phyloP scores from a whole-genome alignment of 768 basidiomycete species.

The Lentinula lateritia region DNA sequence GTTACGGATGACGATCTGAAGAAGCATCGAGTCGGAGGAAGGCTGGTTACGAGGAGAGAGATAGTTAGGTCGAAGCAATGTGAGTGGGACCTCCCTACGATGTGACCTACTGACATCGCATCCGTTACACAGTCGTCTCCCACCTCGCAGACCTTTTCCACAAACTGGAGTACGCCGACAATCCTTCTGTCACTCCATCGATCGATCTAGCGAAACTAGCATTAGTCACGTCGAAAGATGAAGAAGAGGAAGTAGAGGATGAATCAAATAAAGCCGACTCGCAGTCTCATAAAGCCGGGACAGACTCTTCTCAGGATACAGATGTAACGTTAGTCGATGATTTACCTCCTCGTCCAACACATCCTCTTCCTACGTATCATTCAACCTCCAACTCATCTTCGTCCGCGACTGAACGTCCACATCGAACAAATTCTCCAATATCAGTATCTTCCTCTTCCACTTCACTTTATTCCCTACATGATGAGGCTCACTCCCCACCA shows the following conservation, averaged over 20 bases:
- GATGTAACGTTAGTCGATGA: constrained; percentile 88
- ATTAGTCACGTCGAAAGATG: constrained; percentile 84
- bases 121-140: constrained; percentile 54
- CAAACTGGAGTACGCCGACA: constrained; percentile 62
- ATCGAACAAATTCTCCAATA: background rate
- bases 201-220: constrained; percentile 88
- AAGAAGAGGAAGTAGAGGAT: constrained; percentile 62
- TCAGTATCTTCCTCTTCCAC: background rate
- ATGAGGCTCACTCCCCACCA: constrained; percentile 13
- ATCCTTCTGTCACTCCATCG: constrained; percentile 72
- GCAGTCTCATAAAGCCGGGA: constrained; percentile 65
- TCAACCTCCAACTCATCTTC: background rate
- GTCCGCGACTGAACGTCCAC: background rate
- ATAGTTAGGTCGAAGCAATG: constrained; percentile 83
- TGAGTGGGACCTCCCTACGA: constrained; percentile 28
- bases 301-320: constrained; percentile 81
- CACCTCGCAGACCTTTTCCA: constrained; percentile 78
- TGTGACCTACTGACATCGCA: constrained; percentile 5
- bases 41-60: constrained; percentile 75
- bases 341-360: constrained; percentile 27
- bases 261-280: constrained; percentile 45
- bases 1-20: constrained; percentile 72
- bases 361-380: background rate
- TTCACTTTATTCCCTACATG: constrained; percentile 6
- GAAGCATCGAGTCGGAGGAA: constrained; percentile 82